Conservation (phyloP, 768 basidiomycete genomes). For the Krasilnikovozyma curviuscula region DNA sequence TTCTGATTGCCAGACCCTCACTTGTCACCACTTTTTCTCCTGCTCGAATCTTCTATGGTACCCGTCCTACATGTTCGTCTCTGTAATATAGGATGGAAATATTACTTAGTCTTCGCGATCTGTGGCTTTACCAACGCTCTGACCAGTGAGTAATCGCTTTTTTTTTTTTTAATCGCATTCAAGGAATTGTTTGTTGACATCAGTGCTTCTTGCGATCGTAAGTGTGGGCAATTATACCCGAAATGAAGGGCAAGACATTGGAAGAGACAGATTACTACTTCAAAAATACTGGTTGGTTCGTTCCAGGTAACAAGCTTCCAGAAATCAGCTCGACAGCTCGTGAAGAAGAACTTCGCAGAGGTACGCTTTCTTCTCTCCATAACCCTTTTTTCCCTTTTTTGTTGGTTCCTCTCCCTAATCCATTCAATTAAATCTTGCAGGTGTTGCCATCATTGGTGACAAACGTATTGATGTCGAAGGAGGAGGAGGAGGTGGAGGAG, state of each 20-base stretch:
- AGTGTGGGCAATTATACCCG: constrained; percentile 20
- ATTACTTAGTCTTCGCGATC: constrained; percentile 31
- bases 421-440: constrained; percentile 20
- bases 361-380: not conserved
- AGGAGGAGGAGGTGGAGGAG: no score
- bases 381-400: constrained; percentile 15
- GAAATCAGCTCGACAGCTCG: constrained; percentile 4
- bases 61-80: no score
- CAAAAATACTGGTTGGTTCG: constrained; percentile 15
- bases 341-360: constrained; percentile 13
- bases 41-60: no score
- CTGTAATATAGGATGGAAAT: no score
- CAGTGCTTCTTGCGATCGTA: not conserved
- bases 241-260: constrained; percentile 13
- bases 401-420: constrained; percentile 18
- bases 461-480: no score
- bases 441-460: constrained; percentile 29
- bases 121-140: constrained; percentile 33
- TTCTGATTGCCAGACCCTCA: constrained; percentile 17
- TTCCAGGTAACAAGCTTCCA: constrained; percentile 14
- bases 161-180: not conserved
- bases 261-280: constrained; percentile 21
- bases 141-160: not conserved
- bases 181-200: not conserved
- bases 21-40: no score